These are phyloP conservation scores for Chenopodium album DNA, from an alignment of 148 eudicot genomes.

Conservation along the genomic window DNA sequence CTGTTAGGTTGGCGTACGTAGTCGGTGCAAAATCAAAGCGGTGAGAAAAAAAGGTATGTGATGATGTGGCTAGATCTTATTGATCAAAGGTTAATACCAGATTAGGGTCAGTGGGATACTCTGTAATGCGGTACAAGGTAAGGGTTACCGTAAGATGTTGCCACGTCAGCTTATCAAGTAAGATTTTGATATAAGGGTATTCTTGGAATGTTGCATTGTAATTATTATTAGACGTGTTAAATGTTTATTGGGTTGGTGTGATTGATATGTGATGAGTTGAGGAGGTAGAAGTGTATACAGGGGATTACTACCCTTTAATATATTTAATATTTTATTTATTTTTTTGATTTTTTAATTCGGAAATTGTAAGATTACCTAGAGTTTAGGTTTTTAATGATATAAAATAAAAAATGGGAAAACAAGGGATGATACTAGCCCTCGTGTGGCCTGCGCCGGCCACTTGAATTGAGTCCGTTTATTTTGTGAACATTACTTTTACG, in stretches of 20 bases:
- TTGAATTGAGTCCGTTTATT: background rate
- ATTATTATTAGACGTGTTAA: background rate
- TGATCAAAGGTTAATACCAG: slow-evolving; percentile 6
- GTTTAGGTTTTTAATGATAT: no score
- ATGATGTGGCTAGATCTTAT: slow-evolving; percentile 25
- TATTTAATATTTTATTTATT: no score
- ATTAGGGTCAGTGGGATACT: background rate
- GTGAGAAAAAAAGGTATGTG: background rate
- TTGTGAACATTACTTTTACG: no score
- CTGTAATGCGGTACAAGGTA: slow-evolving; percentile 8
- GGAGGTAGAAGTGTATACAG: background rate
- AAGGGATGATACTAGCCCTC: background rate
- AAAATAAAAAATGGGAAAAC: background rate
- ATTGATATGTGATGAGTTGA: background rate
- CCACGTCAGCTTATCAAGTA: background rate
- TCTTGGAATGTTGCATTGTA: background rate
- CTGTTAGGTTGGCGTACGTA: slow-evolving; percentile 20
- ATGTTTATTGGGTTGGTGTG: slow-evolving; percentile 10
- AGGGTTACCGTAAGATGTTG: background rate
- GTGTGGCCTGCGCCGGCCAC: slow-evolving; percentile 10
- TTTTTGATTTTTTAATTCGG: no score
- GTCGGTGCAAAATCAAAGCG: slow-evolving; percentile 38
- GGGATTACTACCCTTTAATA: background rate
- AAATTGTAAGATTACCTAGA: no score
- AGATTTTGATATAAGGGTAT: background rate